These are phyloP conservation scores for Kwoniella heveanensis DNA, from an alignment of 768 basidiomycete genomes.

Conservation along the genomic window DNA sequence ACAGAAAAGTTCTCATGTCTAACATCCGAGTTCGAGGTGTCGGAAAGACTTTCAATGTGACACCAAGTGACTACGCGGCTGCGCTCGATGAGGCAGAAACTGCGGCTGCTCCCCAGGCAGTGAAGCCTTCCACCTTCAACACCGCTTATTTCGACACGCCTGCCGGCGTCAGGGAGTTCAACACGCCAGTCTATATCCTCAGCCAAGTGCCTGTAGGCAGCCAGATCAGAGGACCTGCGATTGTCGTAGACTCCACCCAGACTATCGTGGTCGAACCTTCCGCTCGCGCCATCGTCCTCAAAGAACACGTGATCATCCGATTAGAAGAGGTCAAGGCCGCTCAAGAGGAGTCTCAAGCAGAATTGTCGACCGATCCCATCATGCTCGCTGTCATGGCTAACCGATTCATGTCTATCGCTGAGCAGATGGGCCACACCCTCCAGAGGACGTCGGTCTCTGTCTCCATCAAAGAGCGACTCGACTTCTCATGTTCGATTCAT, in stretches of 20 bases:
- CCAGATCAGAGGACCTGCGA: conserved; percentile 69
- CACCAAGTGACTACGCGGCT: conserved; percentile 34
- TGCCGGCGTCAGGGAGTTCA: conserved; percentile 17
- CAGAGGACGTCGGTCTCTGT: conserved; percentile 90
- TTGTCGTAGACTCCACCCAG: conserved; percentile 94
- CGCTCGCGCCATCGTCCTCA: conserved; percentile 34
- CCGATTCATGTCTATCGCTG: conserved; percentile 97
- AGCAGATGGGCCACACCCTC: conserved; percentile 82
- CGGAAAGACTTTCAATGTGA: conserved; percentile 38
- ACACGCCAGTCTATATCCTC: conserved; percentile 31
- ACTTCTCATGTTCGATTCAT: conserved; percentile 62
- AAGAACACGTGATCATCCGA: conserved; percentile 42
- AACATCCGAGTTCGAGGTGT: conserved; percentile 37
- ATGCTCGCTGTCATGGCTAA: conserved; percentile 89
- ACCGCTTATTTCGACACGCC: conserved; percentile 33
- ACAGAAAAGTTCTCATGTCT: conserved; percentile 29
- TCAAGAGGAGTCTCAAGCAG: background rate
- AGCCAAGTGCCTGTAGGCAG: conserved; percentile 62
- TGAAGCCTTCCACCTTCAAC: conserved; percentile 22
- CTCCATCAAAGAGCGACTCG: conserved; percentile 93
- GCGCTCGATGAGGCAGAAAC: conserved; percentile 15
- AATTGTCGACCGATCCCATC: conserved; percentile 39
- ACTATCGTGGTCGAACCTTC: conserved; percentile 82
- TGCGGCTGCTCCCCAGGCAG: background rate
- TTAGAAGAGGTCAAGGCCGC: conserved; percentile 34